Evolutionary conservation across 192 early-diverging fungal genomes (phyloP), one percentile per base, ranked within the genome.

Genomic region (Linnemannia hyalina): DNA sequence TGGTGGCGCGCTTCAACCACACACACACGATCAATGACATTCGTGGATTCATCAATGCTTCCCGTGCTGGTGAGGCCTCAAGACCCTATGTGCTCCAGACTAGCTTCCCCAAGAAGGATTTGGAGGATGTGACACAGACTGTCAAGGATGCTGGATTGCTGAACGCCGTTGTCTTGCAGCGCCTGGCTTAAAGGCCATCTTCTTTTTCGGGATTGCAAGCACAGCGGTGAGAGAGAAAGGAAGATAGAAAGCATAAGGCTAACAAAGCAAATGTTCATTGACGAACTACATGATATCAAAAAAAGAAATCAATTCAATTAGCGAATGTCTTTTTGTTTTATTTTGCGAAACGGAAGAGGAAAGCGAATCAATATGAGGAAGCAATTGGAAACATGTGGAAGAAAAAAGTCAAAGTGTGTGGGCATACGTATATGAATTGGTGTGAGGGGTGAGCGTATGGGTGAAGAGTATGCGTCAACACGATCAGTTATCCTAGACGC

Each of bases 1-100:
- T 97, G 90, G 93, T 98, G n/a, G 94, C 93, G n/a, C 94, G 93
- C 73, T 94, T 96, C 76, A 99, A 99, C 83, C 96, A 97, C 68
- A 94, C 95, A 20, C 96, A 98, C 76, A 98, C 96, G 0, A 86
- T 99, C 70, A 95, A 92, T 41, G 98, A 98, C 73, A 83, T 99
- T 41, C 92, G 96, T 10, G 88, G 89, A 38, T 97, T 93, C 74
- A 93, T 99, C 73, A 90, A 94, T 73, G 89, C 91, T 20, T 93
- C 92, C 47, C 89, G 92, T 16, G 91, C 94, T 46, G 94, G 89
- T 11, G 90, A 95, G 36, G 87, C 89, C 20, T 79, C 87, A 44
- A 89, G 96, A 69, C 55, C 91, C 57, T 99, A 94, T 90, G 89
- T 93, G 47, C 90, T 99, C 26, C 94, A 96, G 82, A 95, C 95